A percentile compares a stretch with the other conserved stretches of the same genome.
These are phyloP conservation scores for Scedosporium apiospermum DNA, from an alignment of 2,329 filamentous ascomycete genomes.

Conservation along the genomic window DNA sequence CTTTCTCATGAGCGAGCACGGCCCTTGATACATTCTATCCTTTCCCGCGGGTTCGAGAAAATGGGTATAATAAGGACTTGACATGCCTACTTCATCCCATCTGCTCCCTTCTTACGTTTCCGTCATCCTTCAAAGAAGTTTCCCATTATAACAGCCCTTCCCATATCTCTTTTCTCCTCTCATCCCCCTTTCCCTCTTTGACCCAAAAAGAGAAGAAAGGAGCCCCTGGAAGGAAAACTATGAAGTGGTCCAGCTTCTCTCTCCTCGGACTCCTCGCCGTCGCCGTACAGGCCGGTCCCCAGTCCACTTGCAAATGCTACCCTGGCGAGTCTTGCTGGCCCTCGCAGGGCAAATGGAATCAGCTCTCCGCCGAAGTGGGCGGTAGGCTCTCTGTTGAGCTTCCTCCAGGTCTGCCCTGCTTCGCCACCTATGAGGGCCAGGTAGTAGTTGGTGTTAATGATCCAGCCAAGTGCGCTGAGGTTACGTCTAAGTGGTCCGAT, in stretches of 20 bases:
- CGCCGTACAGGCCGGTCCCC: neutral
- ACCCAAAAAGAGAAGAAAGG: neutral
- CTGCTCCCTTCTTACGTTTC: neutral
- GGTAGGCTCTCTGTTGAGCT: conserved; percentile 41
- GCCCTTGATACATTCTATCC: neutral
- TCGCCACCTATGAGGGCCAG: conserved; percentile 33
- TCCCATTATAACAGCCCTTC: neutral
- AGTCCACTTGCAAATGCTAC: conserved; percentile 29
- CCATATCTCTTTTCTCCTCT: neutral
- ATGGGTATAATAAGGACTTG: neutral
- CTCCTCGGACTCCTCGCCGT: neutral
- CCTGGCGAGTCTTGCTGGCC: conserved; percentile 48
- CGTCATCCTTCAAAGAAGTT: neutral
- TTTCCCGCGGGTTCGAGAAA: neutral
- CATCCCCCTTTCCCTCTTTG: neutral
- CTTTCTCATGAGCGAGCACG: neutral
- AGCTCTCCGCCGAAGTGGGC: conserved; percentile 39
- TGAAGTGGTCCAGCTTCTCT: neutral
- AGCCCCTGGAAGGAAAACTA: neutral
- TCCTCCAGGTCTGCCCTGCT: conserved; percentile 43
- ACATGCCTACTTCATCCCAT: neutral
- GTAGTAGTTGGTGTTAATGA: neutral
- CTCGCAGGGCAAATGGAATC: conserved; percentile 29
- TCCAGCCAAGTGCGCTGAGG: conserved; percentile 23
- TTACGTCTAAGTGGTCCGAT: conserved; percentile 23